Percentiles rank a stretch among this genome's conserved stretches.
Conservation (phyloP, 257 asterid species). For the Cruciata laevipes region DNA sequence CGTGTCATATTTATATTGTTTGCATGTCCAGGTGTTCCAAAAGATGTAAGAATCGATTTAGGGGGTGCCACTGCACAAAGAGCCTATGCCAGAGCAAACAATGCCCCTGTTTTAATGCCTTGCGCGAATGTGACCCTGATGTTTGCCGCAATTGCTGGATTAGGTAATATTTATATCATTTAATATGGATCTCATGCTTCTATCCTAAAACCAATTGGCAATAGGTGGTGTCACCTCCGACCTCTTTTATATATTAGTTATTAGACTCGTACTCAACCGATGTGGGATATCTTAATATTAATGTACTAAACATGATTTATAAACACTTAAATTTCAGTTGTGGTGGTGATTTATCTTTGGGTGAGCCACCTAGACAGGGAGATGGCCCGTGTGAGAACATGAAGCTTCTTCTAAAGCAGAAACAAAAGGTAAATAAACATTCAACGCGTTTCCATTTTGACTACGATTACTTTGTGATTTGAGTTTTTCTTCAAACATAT, state of each 20-base stretch:
- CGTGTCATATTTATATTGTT: background rate
- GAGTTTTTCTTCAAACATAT: background rate
- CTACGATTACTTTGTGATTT: constrained; percentile 6
- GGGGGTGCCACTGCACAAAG: constrained; percentile 99
- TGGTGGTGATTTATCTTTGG: constrained; percentile 52
- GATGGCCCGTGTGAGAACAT: constrained; percentile 90
- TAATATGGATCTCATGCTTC: too few relatives aligned
- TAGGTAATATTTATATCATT: constrained; percentile 47
- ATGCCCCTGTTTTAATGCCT: constrained; percentile 98
- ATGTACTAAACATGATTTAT: background rate
- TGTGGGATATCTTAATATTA: too few relatives aligned
- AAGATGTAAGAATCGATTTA: constrained; percentile 86
- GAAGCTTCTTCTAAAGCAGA: constrained; percentile 91
- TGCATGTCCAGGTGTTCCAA: constrained; percentile 72
- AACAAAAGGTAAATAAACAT: constrained; percentile 57
- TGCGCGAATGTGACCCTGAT: constrained; percentile 99
- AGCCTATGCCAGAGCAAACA: constrained; percentile 98
- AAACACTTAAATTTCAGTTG: constrained; percentile 45
- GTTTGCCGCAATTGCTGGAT: constrained; percentile 99
- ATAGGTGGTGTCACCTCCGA: too few relatives aligned
- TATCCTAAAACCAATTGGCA: too few relatives aligned
- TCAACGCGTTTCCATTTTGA: constrained; percentile 11
- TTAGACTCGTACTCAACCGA: too few relatives aligned
- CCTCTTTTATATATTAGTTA: too few relatives aligned
- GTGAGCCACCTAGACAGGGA: constrained; percentile 81